phyloP scores from a whole-genome alignment of 441 rosid species.

The Rhodomyrtus psidioides region DNA sequence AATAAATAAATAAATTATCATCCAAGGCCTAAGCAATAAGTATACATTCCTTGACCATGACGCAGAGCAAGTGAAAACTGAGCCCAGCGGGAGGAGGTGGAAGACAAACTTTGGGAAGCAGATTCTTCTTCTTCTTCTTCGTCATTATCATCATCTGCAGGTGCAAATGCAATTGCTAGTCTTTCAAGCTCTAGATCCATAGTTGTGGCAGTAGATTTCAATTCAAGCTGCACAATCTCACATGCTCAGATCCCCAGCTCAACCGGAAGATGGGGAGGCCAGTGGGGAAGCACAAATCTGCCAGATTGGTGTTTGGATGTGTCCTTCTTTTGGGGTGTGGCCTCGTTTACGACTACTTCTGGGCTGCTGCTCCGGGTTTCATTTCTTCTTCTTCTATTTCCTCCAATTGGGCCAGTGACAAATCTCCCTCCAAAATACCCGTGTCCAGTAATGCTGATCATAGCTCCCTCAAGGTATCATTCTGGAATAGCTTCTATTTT shows the following conservation, averaged over 20 bases:
- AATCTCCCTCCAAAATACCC: background rate
- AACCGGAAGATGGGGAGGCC: constrained; percentile 37
- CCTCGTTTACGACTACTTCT: constrained; percentile 54
- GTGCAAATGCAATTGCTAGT: background rate
- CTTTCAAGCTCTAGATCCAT: background rate
- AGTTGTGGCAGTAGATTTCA: background rate
- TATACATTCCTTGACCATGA: background rate
- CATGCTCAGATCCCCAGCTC: background rate
- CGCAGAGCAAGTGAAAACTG: background rate
- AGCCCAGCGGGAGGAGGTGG: background rate
- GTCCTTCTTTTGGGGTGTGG: constrained; percentile 46
- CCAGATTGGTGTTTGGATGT: constrained; percentile 35
- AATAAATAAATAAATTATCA: no score
- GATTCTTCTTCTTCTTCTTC: background rate
- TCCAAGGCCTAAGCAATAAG: no score
- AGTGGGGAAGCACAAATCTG: constrained; percentile 39
- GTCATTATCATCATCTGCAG: background rate
- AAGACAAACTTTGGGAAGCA: background rate
- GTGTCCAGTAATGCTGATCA: constrained; percentile 14
- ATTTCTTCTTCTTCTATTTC: constrained; percentile 17
- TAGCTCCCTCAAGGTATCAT: constrained; percentile 7
- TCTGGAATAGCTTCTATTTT: background rate
- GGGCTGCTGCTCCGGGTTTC: constrained; percentile 76
- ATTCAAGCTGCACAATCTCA: background rate
- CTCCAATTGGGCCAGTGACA: constrained; percentile 25